Conservation (phyloP, 75 land plant species). For the Isoetes taiwanensis region DNA sequence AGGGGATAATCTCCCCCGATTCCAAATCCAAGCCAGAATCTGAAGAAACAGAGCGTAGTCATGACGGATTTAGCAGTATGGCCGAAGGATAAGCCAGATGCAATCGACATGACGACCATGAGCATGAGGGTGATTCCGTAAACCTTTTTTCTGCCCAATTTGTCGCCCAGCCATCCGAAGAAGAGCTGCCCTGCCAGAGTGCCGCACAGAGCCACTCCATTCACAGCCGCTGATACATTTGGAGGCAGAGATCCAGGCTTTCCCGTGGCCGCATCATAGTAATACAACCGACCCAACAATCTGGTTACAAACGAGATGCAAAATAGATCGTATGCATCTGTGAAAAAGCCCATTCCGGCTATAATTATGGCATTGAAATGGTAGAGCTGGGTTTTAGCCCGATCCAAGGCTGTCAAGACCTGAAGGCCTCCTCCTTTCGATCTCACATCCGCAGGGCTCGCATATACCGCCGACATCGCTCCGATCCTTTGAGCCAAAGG, state of each 20-base stretch:
- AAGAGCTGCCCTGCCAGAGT: conserved; percentile 32
- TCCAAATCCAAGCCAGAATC: conserved; percentile 46
- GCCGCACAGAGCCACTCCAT: conserved; percentile 42
- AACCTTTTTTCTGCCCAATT: conserved; percentile 27
- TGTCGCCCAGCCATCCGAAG: conserved; percentile 36
- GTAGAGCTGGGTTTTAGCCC: conserved; percentile 51
- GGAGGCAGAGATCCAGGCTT: conserved; percentile 46
- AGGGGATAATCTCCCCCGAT: conserved; percentile 41
- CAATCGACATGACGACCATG: conserved; percentile 24
- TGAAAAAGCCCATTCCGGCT: conserved; percentile 54
- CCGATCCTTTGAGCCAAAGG: too few relatives aligned
- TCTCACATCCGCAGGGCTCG: too few relatives aligned
- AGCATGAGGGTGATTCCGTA: conserved; percentile 32
- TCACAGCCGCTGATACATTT: conserved; percentile 37
- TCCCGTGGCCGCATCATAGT: not conserved
- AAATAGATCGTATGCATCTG: conserved; percentile 57
- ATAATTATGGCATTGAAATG: conserved; percentile 33
- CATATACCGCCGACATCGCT: too few relatives aligned
- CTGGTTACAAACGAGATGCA: conserved; percentile 35
- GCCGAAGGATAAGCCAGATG: conserved; percentile 32
- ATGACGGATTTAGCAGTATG: conserved; percentile 13
- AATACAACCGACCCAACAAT: conserved; percentile 37
- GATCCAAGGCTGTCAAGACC: conserved; percentile 49
- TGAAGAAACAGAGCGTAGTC: conserved; percentile 31
- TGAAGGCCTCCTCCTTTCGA: too few relatives aligned